Conservation (phyloP, 1,284 basidiomycete genomes). For the Puccinia novopanici region DNA sequence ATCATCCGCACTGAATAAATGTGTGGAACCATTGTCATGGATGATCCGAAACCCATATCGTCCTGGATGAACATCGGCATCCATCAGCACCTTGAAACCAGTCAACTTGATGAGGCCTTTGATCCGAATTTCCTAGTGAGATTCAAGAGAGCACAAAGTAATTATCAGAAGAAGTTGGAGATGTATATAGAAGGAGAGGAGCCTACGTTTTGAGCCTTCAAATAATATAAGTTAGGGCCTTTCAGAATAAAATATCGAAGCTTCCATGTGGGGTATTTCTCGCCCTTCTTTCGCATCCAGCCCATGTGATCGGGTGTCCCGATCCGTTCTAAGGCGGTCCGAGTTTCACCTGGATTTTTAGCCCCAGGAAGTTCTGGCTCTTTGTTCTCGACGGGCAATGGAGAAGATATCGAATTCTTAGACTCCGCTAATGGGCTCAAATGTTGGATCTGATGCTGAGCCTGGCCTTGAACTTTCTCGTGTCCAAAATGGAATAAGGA, state of each 20-base stretch:
- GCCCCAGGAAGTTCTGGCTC: slow-evolving; percentile 66
- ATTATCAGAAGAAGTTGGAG: slow-evolving; percentile 50
- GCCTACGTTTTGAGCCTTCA: slow-evolving; percentile 71
- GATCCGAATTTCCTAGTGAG: slow-evolving; percentile 77
- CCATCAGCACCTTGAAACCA: slow-evolving; percentile 90
- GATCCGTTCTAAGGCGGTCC: slow-evolving; percentile 75
- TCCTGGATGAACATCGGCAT: slow-evolving; percentile 87
- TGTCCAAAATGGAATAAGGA: slow-evolving; percentile 33
- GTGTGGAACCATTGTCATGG: slow-evolving; percentile 82
- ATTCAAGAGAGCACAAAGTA: slow-evolving; percentile 51
- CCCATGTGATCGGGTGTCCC: slow-evolving; percentile 82
- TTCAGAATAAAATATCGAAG: slow-evolving; percentile 90
- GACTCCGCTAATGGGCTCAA: slow-evolving; percentile 52
- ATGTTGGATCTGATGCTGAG: slow-evolving; percentile 53
- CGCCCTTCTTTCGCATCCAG: slow-evolving; percentile 95
- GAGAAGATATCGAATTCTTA: slow-evolving; percentile 51
- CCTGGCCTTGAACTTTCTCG: slow-evolving; percentile 55
- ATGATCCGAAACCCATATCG: slow-evolving; percentile 93
- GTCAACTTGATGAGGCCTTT: slow-evolving; percentile 91
- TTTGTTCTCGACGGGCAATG: slow-evolving; percentile 56
- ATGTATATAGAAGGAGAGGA: background rate
- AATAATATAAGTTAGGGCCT: slow-evolving; percentile 81
- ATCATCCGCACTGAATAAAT: slow-evolving; percentile 89
- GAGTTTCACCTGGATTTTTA: slow-evolving; percentile 49
- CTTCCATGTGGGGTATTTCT: slow-evolving; percentile 92